Percentiles rank a stretch among this genome's conserved stretches.
phyloP scores from a whole-genome alignment of 139 green algal species.

The Axilococcus clingmanii region DNA sequence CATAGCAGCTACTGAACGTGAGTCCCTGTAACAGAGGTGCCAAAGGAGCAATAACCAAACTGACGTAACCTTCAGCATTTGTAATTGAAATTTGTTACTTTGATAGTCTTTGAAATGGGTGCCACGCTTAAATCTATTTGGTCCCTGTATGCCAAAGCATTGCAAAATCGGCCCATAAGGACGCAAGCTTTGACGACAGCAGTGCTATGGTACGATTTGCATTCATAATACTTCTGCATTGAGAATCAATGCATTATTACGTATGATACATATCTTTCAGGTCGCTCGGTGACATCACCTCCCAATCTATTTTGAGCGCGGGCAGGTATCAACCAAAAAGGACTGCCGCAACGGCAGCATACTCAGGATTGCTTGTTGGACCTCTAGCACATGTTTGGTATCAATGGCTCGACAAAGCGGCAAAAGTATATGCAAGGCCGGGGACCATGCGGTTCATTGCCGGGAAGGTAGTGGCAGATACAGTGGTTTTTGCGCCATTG shows the following conservation, averaged over 20 bases:
- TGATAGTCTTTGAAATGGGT: too few relatives aligned
- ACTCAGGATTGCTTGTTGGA: constrained; percentile 14
- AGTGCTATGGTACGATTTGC: neutral
- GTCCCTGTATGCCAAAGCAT: neutral
- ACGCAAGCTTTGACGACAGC: constrained; percentile 7
- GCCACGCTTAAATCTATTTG: too few relatives aligned
- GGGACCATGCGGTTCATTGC: constrained; percentile 13
- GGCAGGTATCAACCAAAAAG: neutral
- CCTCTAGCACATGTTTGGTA: constrained; percentile 26
- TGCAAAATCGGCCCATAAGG: constrained; percentile 1
- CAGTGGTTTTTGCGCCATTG: constrained; percentile 17
- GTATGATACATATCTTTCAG: neutral
- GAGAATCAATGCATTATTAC: neutral
- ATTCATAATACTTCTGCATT: neutral
- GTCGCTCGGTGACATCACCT: neutral
- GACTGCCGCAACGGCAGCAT: constrained; percentile 3
- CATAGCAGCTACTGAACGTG: too few relatives aligned
- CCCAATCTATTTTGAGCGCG: neutral
- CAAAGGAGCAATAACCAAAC: too few relatives aligned
- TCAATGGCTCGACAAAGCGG: constrained; percentile 7
- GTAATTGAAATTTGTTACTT: too few relatives aligned
- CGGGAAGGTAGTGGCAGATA: constrained; percentile 19
- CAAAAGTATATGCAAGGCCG: neutral
- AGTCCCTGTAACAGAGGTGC: too few relatives aligned
- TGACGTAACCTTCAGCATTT: too few relatives aligned